Evolutionary conservation across 73 alveolate genomes (phyloP), one percentile per base, ranked within the genome.

Genomic region (Stentor coeruleus): DNA sequence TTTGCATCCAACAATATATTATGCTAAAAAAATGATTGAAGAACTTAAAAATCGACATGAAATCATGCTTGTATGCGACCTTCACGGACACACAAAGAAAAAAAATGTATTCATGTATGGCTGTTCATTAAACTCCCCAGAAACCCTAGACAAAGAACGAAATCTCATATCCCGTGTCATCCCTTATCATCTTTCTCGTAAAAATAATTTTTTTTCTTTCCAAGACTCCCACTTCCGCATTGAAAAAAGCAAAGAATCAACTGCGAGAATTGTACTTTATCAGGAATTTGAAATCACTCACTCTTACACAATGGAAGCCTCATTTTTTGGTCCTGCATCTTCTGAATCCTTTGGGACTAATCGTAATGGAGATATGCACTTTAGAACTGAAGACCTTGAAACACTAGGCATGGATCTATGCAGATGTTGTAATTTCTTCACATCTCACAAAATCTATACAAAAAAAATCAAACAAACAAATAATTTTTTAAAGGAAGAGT

Each of bases 1-100:
- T 81, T 81, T 95, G 74, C 99, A 97, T 81, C 99, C 99, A 6
- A 96, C 98, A 38, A 90, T 97, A 40, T 94, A 88, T 81, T 90
- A 86, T 79, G 92, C 99, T 3, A 97, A 97, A 82, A 89, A 90
- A 93, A 90, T 97, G 96, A 88, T 98, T 55, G 91, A 97, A 74
- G 94, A 94, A 86, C 83, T 97, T n/a, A 87, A 91, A 79, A 98
- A 95, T 36, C 97, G 95, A 41, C 89, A 98, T 81, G 99, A 98
- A 39, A 92, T 97, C 58, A 90, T 92, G 82, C 88, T 98, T 74
- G 96, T 87, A 83, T 97, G 99, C 79, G 99, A 98, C 91, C 86
- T 98, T 72, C 99, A 98, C 84, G 99, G 99, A n/a, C 99, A 98
- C 90, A 92, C 99, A n/a, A 91, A 98, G 74, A 98, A 97, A 85